These are phyloP conservation scores for Chalaropsis ovoidea DNA, from an alignment of 2,329 filamentous ascomycete genomes.

Conservation along the genomic window DNA sequence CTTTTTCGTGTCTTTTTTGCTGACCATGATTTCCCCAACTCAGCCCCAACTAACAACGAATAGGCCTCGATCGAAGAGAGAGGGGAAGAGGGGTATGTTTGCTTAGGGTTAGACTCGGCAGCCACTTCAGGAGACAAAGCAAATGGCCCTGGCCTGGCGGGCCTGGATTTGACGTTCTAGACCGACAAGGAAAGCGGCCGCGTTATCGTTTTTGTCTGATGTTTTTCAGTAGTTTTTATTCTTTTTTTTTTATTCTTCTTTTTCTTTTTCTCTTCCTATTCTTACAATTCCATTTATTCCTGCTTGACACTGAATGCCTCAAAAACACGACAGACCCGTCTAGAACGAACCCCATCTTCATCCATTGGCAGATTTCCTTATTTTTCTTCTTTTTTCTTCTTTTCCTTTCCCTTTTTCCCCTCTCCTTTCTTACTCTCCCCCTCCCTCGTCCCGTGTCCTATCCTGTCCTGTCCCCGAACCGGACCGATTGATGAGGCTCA, in stretches of 20 bases:
- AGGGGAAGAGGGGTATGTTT: neutral
- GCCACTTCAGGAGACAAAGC: no score
- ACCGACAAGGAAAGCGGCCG: no score
- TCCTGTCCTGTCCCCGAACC: neutral
- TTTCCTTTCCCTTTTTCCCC: neutral
- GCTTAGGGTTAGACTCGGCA: neutral
- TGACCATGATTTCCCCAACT: neutral
- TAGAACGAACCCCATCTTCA: neutral
- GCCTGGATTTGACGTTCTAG: no score
- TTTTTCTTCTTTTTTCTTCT: neutral
- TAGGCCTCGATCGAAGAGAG: no score
- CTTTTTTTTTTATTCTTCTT: no score
- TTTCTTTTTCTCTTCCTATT: no score
- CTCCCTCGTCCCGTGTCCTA: neutral
- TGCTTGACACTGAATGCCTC: no score
- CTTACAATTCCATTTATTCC: no score
- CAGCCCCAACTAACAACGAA: neutral
- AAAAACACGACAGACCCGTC: neutral
- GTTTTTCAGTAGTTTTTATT: no score
- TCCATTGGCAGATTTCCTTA: neutral
- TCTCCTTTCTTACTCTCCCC: neutral
- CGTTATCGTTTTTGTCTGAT: no score
- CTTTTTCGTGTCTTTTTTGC: no score
- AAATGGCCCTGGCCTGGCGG: neutral
- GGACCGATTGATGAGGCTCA: conserved; percentile 3